A percentile compares a stretch with the other conserved stretches of the same genome.
Evolutionary conservation across 2,329 filamentous ascomycete genomes (phyloP).

Genomic region (Monosporascus sp.): DNA sequence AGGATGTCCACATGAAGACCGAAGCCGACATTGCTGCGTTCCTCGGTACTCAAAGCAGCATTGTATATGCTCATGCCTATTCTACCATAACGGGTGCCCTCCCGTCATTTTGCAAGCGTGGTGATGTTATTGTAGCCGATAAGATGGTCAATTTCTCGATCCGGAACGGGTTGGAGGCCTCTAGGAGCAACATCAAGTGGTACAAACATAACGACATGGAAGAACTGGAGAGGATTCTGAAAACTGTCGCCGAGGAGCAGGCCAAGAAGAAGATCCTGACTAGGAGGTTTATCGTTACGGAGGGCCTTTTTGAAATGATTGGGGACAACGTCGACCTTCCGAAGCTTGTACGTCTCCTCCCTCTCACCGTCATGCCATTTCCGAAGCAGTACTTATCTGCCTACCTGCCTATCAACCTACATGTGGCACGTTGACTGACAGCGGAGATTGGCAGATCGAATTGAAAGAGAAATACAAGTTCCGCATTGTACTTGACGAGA

Average conservation of each 20-base stretch:
- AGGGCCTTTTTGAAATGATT: slow-evolving; percentile 86
- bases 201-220: slow-evolving; percentile 96
- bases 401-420: too few species aligned
- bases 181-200: slow-evolving; percentile 85
- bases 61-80: slow-evolving; percentile 94
- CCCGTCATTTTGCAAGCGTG: slow-evolving; percentile 92
- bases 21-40: slow-evolving; percentile 90
- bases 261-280: slow-evolving; percentile 79
- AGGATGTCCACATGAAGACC: slow-evolving; percentile 96
- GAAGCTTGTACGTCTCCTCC: slow-evolving; percentile 58
- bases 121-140: slow-evolving; percentile 95
- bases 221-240: slow-evolving; percentile 80
- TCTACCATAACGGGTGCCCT: slow-evolving; percentile 97
- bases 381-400: background rate
- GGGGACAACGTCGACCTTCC: slow-evolving; percentile 83
- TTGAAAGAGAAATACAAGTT: slow-evolving; percentile 97
- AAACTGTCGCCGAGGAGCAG: slow-evolving; percentile 83
- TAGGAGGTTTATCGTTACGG: slow-evolving; percentile 89
- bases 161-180: slow-evolving; percentile 89
- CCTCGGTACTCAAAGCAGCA: slow-evolving; percentile 80
- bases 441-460: slow-evolving; percentile 55
- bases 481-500: slow-evolving; percentile 94
- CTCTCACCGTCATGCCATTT: background rate
- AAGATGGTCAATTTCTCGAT: slow-evolving; percentile 90
- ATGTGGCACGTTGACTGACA: slow-evolving; percentile 2